Evolutionary conservation across 1,139 yeast genomes (phyloP).

Genomic region (Scheffersomyces segobiensis): DNA sequence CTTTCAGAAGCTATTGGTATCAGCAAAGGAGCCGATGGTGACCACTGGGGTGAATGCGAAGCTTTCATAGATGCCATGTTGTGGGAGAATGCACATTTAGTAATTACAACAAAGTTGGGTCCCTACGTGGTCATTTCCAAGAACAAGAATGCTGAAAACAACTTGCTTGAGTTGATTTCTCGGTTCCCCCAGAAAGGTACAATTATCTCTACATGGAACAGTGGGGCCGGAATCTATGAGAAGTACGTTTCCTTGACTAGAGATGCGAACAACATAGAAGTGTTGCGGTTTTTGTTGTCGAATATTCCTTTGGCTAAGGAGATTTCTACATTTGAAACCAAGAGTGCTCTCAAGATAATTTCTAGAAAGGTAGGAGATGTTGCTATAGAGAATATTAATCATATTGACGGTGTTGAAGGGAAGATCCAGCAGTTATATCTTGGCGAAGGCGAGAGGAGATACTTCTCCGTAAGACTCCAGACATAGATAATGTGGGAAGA

Average conservation of each 20-base stretch:
- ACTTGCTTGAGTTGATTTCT: conserved; percentile 34
- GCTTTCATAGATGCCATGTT: conserved; percentile 63
- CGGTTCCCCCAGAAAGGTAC: conserved; percentile 48
- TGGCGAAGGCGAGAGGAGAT: conserved; percentile 49
- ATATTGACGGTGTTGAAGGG: conserved; percentile 17
- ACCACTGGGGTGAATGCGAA: conserved; percentile 60
- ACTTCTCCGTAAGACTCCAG: conserved; percentile 27
- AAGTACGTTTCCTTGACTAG: conserved; percentile 39
- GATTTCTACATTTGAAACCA: conserved; percentile 28
- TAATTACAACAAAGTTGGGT: conserved; percentile 60
- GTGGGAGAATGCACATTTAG: conserved; percentile 64
- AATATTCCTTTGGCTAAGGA: conserved; percentile 42
- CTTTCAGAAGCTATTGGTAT: conserved; percentile 57
- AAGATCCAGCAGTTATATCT: conserved; percentile 38
- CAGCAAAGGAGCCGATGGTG: conserved; percentile 38
- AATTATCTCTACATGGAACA: conserved; percentile 55
- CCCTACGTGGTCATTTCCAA: conserved; percentile 62
- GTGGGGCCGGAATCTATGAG: conserved; percentile 59
- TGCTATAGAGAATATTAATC: conserved; percentile 24
- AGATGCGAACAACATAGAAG: conserved; percentile 12
- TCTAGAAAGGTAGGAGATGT: conserved; percentile 46
- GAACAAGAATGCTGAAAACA: conserved; percentile 29
- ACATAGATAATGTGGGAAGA: not conserved
- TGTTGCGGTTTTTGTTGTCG: conserved; percentile 35
- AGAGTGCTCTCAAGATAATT: conserved; percentile 55